These are phyloP conservation scores for Tuber indicum DNA, from an alignment of 495 filamentous ascomycete species.

Conservation along the genomic window DNA sequence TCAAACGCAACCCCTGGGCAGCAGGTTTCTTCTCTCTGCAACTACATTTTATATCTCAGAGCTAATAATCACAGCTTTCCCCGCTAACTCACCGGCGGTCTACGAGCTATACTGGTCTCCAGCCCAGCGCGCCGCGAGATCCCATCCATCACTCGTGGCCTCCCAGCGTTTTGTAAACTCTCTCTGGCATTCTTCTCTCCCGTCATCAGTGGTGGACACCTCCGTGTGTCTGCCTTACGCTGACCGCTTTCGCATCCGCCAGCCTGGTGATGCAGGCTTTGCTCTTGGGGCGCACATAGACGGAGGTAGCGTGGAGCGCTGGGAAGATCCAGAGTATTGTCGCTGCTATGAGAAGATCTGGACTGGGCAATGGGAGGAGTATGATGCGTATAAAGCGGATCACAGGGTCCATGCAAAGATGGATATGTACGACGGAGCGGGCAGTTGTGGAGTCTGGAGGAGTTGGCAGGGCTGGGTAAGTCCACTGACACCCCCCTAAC, in stretches of 20 bases:
- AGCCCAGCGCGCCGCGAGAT: slow-evolving; percentile 64
- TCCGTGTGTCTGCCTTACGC: slow-evolving; percentile 64
- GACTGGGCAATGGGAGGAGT: slow-evolving; percentile 70
- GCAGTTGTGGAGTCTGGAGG: slow-evolving; percentile 75
- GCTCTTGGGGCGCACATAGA: slow-evolving; percentile 82
- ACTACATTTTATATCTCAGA: background rate
- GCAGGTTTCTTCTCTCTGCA: slow-evolving; percentile 43
- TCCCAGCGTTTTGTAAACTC: slow-evolving; percentile 67
- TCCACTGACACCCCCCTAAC: background rate
- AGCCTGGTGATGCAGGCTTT: slow-evolving; percentile 69
- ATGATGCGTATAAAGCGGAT: slow-evolving; percentile 72
- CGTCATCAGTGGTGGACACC: slow-evolving; percentile 54
- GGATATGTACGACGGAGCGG: slow-evolving; percentile 75
- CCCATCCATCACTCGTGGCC: slow-evolving; percentile 62
- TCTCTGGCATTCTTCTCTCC: slow-evolving; percentile 64
- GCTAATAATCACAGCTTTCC: slow-evolving; percentile 50
- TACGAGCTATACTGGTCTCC: slow-evolving; percentile 87
- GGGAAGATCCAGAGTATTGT: slow-evolving; percentile 74
- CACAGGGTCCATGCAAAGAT: slow-evolving; percentile 61
- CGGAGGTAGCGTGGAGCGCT: slow-evolving; percentile 76
- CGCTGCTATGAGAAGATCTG: slow-evolving; percentile 67
- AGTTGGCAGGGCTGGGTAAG: slow-evolving; percentile 76
- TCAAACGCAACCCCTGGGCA: slow-evolving; percentile 55
- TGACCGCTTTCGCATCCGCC: slow-evolving; percentile 73
- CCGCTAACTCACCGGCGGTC: slow-evolving; percentile 58